Evolutionary conservation across 139 green algal genomes (phyloP).

Genomic region (Micromonas pusilla): DNA sequence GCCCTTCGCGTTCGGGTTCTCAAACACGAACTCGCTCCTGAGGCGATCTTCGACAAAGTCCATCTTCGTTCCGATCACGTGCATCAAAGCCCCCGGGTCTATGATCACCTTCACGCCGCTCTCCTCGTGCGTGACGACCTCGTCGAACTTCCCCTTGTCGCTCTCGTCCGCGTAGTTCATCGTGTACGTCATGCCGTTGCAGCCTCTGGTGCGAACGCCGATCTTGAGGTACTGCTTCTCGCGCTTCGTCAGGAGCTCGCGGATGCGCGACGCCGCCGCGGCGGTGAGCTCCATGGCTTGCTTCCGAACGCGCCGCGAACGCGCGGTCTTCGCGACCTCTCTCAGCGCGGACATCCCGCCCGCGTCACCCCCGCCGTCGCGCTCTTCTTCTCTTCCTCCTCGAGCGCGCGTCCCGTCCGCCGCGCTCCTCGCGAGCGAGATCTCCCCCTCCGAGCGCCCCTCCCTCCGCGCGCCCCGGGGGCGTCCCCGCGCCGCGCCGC

Average conservation of each 20-base stretch:
- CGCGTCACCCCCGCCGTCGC: neutral
- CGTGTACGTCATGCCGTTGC: constrained; percentile 95
- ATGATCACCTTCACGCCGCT: constrained; percentile 87
- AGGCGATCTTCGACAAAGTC: constrained; percentile 86
- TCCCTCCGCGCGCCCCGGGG: too few species aligned
- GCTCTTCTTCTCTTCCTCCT: neutral
- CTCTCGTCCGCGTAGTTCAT: constrained; percentile 81
- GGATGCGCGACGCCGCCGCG: constrained; percentile 65
- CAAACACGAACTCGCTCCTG: constrained; percentile 79
- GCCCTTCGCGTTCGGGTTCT: constrained; percentile 88
- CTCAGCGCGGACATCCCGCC: neutral
- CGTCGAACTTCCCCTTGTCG: constrained; percentile 80
- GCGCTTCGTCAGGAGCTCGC: constrained; percentile 59
- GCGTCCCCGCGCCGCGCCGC: too few species aligned
- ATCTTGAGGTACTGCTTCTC: constrained; percentile 88
- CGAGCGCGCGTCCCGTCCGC: too few species aligned
- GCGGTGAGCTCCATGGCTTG: constrained; percentile 81
- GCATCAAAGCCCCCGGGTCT: constrained; percentile 90
- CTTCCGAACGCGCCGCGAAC: constrained; percentile 36
- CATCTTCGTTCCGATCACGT: constrained; percentile 93
- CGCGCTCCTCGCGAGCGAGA: too few species aligned
- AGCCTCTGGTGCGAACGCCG: constrained; percentile 85
- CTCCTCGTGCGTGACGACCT: constrained; percentile 72
- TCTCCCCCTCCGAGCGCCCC: too few species aligned
- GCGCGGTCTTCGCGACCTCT: neutral